phyloP scores from a whole-genome alignment of 805 yeast species.

The Myxozyma monticola region DNA sequence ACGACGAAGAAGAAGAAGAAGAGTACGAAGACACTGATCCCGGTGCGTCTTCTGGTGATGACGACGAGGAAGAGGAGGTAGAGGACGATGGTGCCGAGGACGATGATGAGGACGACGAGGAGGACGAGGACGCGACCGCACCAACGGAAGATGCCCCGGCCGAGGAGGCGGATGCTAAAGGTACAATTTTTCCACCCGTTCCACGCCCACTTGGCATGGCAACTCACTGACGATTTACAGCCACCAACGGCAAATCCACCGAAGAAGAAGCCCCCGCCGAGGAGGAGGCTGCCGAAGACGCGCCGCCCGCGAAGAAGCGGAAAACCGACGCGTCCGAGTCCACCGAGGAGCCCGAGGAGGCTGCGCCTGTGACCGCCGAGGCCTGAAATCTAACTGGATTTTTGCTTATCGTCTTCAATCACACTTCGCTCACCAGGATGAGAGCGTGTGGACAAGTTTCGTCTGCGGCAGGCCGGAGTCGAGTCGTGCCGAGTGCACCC shows the following conservation, averaged over 20 bases:
- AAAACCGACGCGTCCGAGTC: no score
- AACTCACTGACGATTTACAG: no score
- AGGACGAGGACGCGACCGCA: slow-evolving; percentile 13
- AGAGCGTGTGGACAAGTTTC: no score
- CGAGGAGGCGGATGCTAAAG: slow-evolving; percentile 8
- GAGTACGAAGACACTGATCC: slow-evolving; percentile 32
- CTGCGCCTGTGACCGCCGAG: background rate
- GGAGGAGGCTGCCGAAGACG: slow-evolving; percentile 11
- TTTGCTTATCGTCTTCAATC: no score
- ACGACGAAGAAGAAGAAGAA: slow-evolving; percentile 28
- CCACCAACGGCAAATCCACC: no score
- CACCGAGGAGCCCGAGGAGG: no score
- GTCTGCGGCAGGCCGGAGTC: no score
- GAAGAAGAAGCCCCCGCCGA: slow-evolving; percentile 4
- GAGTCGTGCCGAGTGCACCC: no score
- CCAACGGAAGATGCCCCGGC: slow-evolving; percentile 7
- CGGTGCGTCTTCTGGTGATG: slow-evolving; percentile 23
- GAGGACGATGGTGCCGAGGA: slow-evolving; percentile 20
- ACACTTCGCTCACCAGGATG: no score
- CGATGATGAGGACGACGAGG: slow-evolving; percentile 29
- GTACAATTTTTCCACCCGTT: no score
- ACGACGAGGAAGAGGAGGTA: slow-evolving; percentile 27
- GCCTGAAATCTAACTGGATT: no score
- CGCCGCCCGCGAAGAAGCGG: slow-evolving; percentile 29
- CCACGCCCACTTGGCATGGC: no score